Evolutionary conservation across 2,329 filamentous ascomycete genomes (phyloP).

Genomic region (Xylaria polymorpha): DNA sequence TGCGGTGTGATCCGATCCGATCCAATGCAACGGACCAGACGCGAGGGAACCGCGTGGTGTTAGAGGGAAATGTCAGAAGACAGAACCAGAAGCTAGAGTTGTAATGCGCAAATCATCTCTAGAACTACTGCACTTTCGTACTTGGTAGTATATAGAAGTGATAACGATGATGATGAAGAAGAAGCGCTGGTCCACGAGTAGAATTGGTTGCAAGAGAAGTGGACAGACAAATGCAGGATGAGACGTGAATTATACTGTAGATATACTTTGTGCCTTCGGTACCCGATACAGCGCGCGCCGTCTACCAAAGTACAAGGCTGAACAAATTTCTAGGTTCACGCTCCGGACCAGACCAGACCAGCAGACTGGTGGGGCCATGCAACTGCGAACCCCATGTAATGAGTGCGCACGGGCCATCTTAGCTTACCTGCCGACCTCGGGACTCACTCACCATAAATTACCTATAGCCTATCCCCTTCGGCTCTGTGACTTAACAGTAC

Average conservation of each 20-base stretch:
- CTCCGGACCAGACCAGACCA: background rate
- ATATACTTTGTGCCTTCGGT: background rate
- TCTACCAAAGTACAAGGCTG: conserved; percentile 20
- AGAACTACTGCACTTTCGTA: conserved; percentile 14
- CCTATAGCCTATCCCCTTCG: no score
- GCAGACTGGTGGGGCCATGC: conserved; percentile 1
- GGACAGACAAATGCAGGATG: background rate
- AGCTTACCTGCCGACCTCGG: no score
- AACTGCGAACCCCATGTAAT: no score
- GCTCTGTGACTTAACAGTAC: no score
- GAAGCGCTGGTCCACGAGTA: background rate
- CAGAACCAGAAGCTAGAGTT: conserved; percentile 28
- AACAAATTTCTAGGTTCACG: conserved; percentile 18
- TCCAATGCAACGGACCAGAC: conserved; percentile 11
- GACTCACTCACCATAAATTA: no score
- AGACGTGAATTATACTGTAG: background rate
- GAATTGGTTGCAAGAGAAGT: background rate
- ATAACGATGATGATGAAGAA: background rate
- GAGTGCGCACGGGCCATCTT: background rate
- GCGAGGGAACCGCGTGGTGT: background rate
- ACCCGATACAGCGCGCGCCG: background rate
- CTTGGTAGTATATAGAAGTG: conserved; percentile 10
- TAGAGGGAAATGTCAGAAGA: conserved; percentile 35
- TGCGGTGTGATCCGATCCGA: conserved; percentile 8
- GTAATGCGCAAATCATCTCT: conserved; percentile 32